A percentile compares a stretch with the other conserved stretches of the same genome.
Conservation (phyloP, 1,284 basidiomycete species). For the Leccinum glutinopallens region DNA sequence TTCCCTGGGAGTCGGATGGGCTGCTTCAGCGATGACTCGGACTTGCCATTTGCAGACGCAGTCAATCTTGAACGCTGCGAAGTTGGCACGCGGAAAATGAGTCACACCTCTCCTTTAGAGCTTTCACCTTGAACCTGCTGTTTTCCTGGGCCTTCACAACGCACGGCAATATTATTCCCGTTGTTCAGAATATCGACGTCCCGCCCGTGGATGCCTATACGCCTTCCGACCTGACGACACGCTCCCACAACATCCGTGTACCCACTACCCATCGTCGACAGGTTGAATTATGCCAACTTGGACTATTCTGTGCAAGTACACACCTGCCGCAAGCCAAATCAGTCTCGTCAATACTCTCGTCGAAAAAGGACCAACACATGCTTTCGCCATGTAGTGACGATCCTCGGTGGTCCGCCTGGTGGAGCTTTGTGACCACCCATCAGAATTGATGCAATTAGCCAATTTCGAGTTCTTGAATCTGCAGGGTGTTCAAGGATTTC, state of each 20-base stretch:
- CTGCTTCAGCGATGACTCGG: too few species aligned
- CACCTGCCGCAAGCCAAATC: constrained; percentile 87
- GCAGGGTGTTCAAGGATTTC: constrained; percentile 93
- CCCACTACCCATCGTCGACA: constrained; percentile 61
- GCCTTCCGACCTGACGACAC: constrained; percentile 20
- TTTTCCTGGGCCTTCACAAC: constrained; percentile 15
- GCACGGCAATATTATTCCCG: constrained; percentile 27
- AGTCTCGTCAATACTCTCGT: constrained; percentile 81
- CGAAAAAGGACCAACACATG: constrained; percentile 96
- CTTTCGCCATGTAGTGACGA: constrained; percentile 79
- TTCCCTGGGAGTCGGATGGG: too few species aligned
- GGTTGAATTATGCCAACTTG: constrained; percentile 92
- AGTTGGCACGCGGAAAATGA: too few species aligned
- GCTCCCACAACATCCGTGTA: constrained; percentile 57
- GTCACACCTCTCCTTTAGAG: too few species aligned
- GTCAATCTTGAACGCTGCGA: too few species aligned
- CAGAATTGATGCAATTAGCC: constrained; percentile 90
- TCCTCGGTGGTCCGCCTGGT: constrained; percentile 84
- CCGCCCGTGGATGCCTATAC: constrained; percentile 7
- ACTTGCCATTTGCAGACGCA: too few species aligned
- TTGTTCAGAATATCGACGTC: constrained; percentile 12
- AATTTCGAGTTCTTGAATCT: constrained; percentile 94
- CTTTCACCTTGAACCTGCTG: too few species aligned
- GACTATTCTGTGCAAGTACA: constrained; percentile 96
- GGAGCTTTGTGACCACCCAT: constrained; percentile 95